Conservation (phyloP, 140 eudicot genomes). For the Oenanthe javanica region DNA sequence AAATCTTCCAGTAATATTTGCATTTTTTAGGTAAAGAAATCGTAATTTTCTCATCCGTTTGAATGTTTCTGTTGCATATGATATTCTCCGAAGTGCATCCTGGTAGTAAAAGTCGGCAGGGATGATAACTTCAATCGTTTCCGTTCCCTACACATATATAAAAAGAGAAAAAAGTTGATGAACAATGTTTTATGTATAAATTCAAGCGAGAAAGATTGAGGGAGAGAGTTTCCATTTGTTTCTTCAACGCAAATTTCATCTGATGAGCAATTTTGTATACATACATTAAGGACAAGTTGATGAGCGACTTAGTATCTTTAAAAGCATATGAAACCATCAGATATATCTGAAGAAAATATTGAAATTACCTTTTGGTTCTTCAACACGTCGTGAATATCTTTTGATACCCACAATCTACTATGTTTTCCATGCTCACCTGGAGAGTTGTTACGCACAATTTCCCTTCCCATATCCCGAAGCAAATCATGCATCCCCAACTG, state of each 20-base stretch:
- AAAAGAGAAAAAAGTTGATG: background rate
- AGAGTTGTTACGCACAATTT: conserved; percentile 13
- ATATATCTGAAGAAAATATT: background rate
- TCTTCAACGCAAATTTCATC: background rate
- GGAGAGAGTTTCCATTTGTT: background rate
- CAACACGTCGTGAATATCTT: conserved; percentile 19
- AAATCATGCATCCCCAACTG: too few relatives aligned
- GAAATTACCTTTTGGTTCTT: conserved; percentile 10
- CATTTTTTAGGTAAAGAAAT: background rate
- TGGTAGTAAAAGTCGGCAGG: background rate
- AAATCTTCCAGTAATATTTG: conserved; percentile 26
- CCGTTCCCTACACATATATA: background rate
- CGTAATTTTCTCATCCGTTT: conserved; percentile 2
- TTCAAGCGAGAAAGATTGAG: background rate
- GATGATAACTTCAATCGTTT: background rate
- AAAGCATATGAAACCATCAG: background rate
- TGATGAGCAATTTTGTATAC: background rate
- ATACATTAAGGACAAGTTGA: background rate
- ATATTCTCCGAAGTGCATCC: background rate
- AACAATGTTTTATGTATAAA: background rate
- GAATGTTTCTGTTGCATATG: conserved; percentile 12
- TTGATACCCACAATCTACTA: background rate
- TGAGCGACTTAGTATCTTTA: background rate
- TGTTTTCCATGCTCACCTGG: background rate
- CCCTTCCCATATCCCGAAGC: conserved; percentile 27